A percentile compares a stretch with the other conserved stretches of the same genome.
These are phyloP conservation scores for Gracilaria gracilis DNA, from an alignment of 23 red algal genomes.

Conservation along the genomic window DNA sequence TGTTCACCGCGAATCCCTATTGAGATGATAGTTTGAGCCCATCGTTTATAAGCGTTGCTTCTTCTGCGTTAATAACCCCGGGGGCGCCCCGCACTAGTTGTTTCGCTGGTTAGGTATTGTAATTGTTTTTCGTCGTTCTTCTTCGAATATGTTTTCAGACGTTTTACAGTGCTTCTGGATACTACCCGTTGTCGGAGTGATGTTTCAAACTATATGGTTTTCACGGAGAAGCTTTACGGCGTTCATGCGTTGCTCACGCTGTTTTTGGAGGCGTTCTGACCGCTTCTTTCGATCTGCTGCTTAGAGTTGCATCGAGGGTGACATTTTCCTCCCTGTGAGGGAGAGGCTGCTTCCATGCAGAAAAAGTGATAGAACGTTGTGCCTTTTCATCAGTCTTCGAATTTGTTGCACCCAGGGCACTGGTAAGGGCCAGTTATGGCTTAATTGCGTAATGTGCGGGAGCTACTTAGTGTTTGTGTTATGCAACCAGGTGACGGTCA, in stretches of 20 bases:
- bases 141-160: background rate
- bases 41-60: constrained; percentile 32
- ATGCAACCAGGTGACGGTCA: no score
- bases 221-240: background rate
- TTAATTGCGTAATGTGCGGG: no score
- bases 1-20: constrained; percentile 35
- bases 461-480: no score
- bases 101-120: background rate
- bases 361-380: no score
- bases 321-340: no score
- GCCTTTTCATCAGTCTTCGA: no score
- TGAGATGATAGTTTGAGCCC: background rate
- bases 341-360: no score
- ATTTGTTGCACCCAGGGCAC: no score
- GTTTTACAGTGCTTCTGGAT: background rate
- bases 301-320: no score
- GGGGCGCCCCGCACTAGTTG: background rate
- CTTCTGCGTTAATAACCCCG: constrained; percentile 12
- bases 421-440: no score
- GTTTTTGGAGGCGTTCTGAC: background rate
- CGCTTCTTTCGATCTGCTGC: background rate
- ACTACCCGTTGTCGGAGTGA: background rate
- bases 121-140: background rate
- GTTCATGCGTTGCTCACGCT: background rate
- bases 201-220: background rate